Conservation (phyloP, 371 early-diverging fungal species). For the Mortierella sp. region DNA sequence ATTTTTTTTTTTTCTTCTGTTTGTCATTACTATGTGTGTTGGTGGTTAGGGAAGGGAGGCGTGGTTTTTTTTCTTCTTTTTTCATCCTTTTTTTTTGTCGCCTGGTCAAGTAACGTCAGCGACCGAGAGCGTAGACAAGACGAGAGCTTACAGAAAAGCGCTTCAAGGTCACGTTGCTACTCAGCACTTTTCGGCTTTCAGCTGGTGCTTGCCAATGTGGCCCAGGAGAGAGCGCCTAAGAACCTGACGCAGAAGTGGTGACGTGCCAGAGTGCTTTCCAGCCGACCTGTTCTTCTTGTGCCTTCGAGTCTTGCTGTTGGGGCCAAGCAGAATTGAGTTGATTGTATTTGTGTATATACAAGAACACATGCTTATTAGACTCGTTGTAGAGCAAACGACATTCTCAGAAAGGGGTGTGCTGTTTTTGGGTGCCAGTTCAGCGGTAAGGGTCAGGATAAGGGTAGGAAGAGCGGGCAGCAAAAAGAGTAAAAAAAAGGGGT, state of each 20-base stretch:
- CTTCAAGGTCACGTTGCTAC: background rate
- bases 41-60: background rate
- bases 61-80: background rate
- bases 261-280: constrained; percentile 55
- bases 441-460: background rate
- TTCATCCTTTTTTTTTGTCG: constrained; percentile 1
- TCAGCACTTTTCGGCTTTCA: constrained; percentile 35
- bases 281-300: constrained; percentile 55
- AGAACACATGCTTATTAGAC: background rate
- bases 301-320: constrained; percentile 50
- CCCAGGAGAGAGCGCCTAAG: constrained; percentile 53
- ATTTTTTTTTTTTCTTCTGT: background rate
- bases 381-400: too few species aligned
- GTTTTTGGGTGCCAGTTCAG: too few species aligned
- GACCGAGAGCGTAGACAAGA: background rate
- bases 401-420: background rate
- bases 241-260: constrained; percentile 55
- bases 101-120: background rate
- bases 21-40: background rate
- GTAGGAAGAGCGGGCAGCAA: background rate
- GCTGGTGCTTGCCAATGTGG: constrained; percentile 51
- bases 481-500: background rate
- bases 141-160: background rate
- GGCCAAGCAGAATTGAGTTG: background rate
- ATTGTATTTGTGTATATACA: background rate